Base-by-base conservation (phyloP, 2,329 filamentous ascomycete species). In the Aspergillus texensis region DNA sequence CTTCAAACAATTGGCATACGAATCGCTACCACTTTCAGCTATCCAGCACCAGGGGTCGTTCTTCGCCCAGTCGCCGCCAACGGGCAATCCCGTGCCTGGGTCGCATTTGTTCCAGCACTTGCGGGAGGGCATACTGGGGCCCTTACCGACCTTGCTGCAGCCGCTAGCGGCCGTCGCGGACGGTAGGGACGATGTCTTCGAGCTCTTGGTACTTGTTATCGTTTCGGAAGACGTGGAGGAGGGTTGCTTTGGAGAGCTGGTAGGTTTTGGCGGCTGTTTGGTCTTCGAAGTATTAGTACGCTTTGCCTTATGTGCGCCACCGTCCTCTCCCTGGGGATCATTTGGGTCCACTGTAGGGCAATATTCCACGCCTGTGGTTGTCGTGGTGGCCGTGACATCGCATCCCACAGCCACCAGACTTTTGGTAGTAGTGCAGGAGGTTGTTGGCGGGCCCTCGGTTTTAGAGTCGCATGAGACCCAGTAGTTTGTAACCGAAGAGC, bases 51-150 rank as follows among this genome's bases (percentile, higher is more conserved):
- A 57, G 39, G 55, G 55, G 5, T 57, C 55, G 16, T 57, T 57
- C 39, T 46, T 14, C 55, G 55, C 55, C 55, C 39, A 57, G 55
- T 57, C 55, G 26, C 55, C 55, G 39, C 55, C 55, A 46, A 57
- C 19, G 26, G 55, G 55, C 26, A 19, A 45, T 19, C 55, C 55
- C 55, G 55, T 57, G 55, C 24, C 55, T 30, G 55, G 55, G 26
- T 57, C 55, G 39, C 39, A 46, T 57, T 57, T 46, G 26, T 57
- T 57, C 55, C 55, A 57, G 55, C 39, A 57, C 30, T 32, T 32
- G 55, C 55, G 55, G 9, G 12, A 12, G 24, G 36, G 6, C 12
- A 28, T 12, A 12, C 55, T 57, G 21, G 12, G 12, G 16, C 24
- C 12, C 16, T 14, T 30, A 4, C 55, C 55, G 26, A 45, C 39